Evolutionary conservation across 176 grass and related monocot species (phyloP).

Genomic region (Oryza brachyantha): DNA sequence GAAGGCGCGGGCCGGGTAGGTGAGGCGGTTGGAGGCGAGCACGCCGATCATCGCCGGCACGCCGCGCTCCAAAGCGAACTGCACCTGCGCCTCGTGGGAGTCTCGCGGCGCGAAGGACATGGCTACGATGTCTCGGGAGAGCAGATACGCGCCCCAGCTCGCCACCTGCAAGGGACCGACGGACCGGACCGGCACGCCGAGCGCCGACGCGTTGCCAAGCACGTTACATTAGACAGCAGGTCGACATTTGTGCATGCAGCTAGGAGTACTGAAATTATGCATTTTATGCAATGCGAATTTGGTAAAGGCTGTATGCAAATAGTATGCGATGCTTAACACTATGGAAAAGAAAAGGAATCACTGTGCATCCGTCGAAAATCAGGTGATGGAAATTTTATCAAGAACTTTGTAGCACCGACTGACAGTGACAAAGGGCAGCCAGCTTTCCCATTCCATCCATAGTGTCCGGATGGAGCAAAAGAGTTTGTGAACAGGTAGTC

Average conservation of each 20-base stretch:
- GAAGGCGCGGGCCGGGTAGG: constrained; percentile 70
- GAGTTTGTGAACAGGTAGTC: background rate
- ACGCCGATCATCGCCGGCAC: constrained; percentile 87
- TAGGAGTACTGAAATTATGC: background rate
- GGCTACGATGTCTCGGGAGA: constrained; percentile 54
- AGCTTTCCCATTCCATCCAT: background rate
- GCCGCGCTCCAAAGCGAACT: constrained; percentile 82
- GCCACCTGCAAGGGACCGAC: constrained; percentile 26
- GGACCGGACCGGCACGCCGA: background rate
- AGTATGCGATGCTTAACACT: background rate
- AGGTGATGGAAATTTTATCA: background rate
- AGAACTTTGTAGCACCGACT: background rate
- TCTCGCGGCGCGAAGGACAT: constrained; percentile 82
- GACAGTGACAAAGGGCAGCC: background rate
- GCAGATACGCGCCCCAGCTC: constrained; percentile 82
- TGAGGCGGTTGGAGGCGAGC: constrained; percentile 55
- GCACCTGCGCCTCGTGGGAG: constrained; percentile 74
- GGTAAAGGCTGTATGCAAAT: background rate
- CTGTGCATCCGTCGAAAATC: background rate
- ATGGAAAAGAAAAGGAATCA: background rate
- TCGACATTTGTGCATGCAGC: background rate
- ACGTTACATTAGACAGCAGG: background rate
- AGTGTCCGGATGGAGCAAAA: background rate
- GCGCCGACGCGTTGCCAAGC: background rate
- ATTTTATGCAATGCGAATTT: background rate